Base-by-base conservation (phyloP, 2,329 filamentous ascomycete genomes). In the Penicillium carneum region DNA sequence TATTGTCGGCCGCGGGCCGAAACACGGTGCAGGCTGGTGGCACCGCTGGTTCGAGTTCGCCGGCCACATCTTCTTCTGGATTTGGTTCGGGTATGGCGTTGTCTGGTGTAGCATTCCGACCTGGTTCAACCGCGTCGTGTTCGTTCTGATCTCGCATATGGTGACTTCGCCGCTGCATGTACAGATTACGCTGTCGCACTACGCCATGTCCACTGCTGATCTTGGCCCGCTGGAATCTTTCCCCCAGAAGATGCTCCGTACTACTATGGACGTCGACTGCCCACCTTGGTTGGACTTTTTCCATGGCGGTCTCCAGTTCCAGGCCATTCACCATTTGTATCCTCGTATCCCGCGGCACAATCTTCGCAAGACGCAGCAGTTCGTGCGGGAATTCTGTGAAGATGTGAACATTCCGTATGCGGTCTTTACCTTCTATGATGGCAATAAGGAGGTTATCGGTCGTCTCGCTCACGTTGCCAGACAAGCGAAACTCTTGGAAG, bases 191-290 rank as follows among this genome's bases (percentile, higher is more conserved):
- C 84, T 96, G n/a, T 94, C 90, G 1, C 92, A 96, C 76, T 96
- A 95, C 77, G 91, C 91, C 62, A 96, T 96, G 92, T 93, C 90
- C 69, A 96, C 92, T 0, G 85, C 90, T 6, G 91, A 96, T 71
- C 83, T 96, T 4, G 93, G 93, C 0, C 87, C 89, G 0, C 81
- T 87, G 51, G 92, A 96, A 74, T 94, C 90, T 0, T 96, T 96
- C 76, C 87, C 92, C 0, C 92, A 96, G 77, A 90, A 88, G 74
- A 94, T 95, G 89, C 83, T 96, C 47, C 88, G 92, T 65, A 96
- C 92, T 0, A 96, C 92, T 7, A 96, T 96, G 92, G 92, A 96
- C 66, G 87, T 96, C 14, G 91, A 94, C 71, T 96, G 92, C 72
- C 91, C 92, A 0, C 81, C 84, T 12, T 96, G 92, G 92, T 82